Conservation (phyloP, 1,139 yeast species). For the Scheffersomyces illinoinensis region DNA sequence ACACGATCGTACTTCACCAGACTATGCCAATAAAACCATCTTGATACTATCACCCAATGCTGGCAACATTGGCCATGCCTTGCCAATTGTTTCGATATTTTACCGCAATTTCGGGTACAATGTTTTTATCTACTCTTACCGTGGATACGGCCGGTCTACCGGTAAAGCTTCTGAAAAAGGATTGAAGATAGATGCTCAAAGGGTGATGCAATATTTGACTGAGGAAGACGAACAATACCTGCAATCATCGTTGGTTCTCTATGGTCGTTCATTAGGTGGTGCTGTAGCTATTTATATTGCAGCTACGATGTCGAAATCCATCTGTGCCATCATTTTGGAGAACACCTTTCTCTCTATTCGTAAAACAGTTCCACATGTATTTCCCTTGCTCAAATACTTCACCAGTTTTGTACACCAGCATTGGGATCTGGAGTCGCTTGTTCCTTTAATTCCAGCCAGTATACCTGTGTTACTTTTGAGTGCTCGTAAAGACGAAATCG, state of each 20-base stretch:
- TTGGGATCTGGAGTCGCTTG: conserved; percentile 78
- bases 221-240: conserved; percentile 53
- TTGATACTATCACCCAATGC: conserved; percentile 89
- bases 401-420: conserved; percentile 69
- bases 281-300: conserved; percentile 90
- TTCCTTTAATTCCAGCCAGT: conserved; percentile 49
- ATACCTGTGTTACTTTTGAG: conserved; percentile 73
- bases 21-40: conserved; percentile 65
- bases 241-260: conserved; percentile 60
- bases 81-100: conserved; percentile 78
- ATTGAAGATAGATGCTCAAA: conserved; percentile 77
- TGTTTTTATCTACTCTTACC: conserved; percentile 81
- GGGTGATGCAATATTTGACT: conserved; percentile 62
- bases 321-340: conserved; percentile 73
- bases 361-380: conserved; percentile 79
- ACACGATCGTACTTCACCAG: conserved; percentile 44
- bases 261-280: conserved; percentile 93
- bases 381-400: conserved; percentile 65
- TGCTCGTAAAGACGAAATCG: conserved; percentile 83
- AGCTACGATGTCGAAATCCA: conserved; percentile 46
- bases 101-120: conserved; percentile 68
- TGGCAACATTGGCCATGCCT: conserved; percentile 91
- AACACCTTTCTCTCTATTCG: conserved; percentile 82
- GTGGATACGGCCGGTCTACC: conserved; percentile 89
- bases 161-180: conserved; percentile 82